A percentile compares a stretch with the other conserved stretches of the same genome.
phyloP scores from a whole-genome alignment of 768 basidiomycete species.

The Collybiopsis luxurians region DNA sequence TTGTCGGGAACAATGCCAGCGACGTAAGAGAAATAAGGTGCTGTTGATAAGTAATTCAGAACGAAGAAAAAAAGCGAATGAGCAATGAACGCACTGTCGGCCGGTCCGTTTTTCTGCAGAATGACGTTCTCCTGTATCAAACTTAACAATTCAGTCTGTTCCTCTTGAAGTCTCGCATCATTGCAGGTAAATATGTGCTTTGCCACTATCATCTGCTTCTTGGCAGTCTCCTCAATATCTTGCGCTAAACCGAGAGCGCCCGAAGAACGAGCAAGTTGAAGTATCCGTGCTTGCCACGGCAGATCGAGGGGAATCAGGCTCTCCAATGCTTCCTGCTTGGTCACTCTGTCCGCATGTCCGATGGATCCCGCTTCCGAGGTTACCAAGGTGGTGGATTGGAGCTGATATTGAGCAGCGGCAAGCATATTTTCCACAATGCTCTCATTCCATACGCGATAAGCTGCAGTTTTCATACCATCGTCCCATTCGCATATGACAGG shows the following conservation, averaged over 20 bases:
- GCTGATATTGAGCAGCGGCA: not conserved
- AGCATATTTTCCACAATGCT: not conserved
- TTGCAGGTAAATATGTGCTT: conserved; percentile 32
- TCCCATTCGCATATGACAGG: conserved; percentile 20
- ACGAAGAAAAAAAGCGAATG: not conserved
- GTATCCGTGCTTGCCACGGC: not conserved
- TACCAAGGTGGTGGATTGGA: not conserved
- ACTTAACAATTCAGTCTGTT: conserved; percentile 23
- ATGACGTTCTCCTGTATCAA: conserved; percentile 19
- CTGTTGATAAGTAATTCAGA: not conserved
- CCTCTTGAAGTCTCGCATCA: conserved; percentile 22
- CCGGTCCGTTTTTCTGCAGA: not conserved
- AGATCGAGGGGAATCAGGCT: not conserved
- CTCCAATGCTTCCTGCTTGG: not conserved
- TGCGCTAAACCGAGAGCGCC: not conserved
- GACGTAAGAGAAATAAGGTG: conserved; percentile 1
- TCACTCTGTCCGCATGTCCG: not conserved
- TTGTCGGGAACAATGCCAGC: not conserved
- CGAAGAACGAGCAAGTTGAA: not conserved
- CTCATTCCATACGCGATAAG: conserved; percentile 17
- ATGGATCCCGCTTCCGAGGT: not conserved
- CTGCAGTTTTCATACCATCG: conserved; percentile 26
- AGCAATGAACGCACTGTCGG: not conserved
- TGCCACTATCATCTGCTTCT: conserved; percentile 15
- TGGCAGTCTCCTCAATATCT: not conserved